phyloP scores from a whole-genome alignment of 495 filamentous ascomycete species.

The Penicillium cosmopolitanum region DNA sequence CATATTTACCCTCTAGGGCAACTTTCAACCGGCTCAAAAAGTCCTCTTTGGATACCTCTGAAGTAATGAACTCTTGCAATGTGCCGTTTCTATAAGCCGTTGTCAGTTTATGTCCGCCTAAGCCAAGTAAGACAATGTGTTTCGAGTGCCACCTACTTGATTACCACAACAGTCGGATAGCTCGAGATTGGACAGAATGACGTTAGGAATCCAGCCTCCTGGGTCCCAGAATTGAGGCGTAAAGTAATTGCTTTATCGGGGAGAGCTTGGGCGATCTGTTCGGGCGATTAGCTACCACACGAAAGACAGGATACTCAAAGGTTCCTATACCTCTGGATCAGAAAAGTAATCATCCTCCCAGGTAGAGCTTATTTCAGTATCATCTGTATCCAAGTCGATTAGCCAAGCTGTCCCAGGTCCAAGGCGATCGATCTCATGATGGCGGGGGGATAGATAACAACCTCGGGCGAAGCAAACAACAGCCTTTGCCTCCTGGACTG shows the following conservation, averaged over 20 bases:
- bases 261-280: constrained; percentile 52
- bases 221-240: constrained; percentile 67
- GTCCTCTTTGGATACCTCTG: constrained; percentile 60
- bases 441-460: constrained; percentile 53
- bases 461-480: constrained; percentile 74
- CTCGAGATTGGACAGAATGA: constrained; percentile 77
- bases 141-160: constrained; percentile 57
- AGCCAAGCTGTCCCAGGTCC: constrained; percentile 18
- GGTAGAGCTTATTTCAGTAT: constrained; percentile 59
- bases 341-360: constrained; percentile 81
- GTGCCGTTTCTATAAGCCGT: constrained; percentile 54
- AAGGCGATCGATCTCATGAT: constrained; percentile 28
- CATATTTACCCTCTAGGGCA: constrained; percentile 34
- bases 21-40: constrained; percentile 54
- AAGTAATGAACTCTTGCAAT: constrained; percentile 66
- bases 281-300: constrained; percentile 9
- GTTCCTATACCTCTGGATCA: constrained; percentile 55
- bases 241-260: constrained; percentile 64
- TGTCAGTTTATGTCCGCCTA: not conserved
- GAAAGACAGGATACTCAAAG: not conserved
- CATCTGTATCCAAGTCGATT: constrained; percentile 52
- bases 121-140: not conserved
- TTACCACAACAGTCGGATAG: constrained; percentile 76
- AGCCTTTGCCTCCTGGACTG: constrained; percentile 66
- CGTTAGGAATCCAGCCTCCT: constrained; percentile 78